Percentiles rank a stretch among this genome's conserved stretches.
These are phyloP conservation scores for Chlamydomonas schloesseri DNA, from an alignment of 139 green algal species.

Conservation along the genomic window DNA sequence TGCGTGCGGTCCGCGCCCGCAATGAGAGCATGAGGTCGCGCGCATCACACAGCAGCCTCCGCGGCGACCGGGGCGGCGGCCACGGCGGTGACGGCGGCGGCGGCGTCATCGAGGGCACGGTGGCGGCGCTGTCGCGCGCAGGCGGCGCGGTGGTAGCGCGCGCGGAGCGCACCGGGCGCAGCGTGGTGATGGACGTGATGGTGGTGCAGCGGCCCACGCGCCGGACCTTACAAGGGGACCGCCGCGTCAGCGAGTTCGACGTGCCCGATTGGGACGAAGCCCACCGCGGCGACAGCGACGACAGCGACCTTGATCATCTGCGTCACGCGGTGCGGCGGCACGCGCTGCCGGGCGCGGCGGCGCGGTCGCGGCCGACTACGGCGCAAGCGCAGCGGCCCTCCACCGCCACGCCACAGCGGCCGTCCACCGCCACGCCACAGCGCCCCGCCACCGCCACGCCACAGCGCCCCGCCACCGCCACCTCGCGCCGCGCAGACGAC, in stretches of 20 bases:
- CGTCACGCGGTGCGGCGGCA: neutral
- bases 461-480: neutral
- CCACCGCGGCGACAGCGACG: neutral
- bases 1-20: too few species aligned
- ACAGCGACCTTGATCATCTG: conserved; percentile 9
- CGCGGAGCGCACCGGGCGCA: too few species aligned
- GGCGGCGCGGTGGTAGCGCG: too few species aligned
- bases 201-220: neutral
- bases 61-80: neutral
- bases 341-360: neutral
- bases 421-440: neutral
- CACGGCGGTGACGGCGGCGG: neutral
- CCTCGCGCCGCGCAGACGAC: neutral
- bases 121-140: neutral
- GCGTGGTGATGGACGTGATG: conserved; percentile 43
- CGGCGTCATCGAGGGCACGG: conserved; percentile 14
- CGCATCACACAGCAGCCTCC: neutral
- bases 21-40: neutral
- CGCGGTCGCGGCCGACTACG: conserved; percentile 5
- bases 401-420: neutral
- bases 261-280: neutral
- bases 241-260: neutral
- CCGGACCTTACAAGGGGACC: neutral
- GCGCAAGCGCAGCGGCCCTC: neutral
- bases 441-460: neutral